Evolutionary conservation across 176 grass and related monocot species (phyloP).

Genomic region (Carex littledalei): DNA sequence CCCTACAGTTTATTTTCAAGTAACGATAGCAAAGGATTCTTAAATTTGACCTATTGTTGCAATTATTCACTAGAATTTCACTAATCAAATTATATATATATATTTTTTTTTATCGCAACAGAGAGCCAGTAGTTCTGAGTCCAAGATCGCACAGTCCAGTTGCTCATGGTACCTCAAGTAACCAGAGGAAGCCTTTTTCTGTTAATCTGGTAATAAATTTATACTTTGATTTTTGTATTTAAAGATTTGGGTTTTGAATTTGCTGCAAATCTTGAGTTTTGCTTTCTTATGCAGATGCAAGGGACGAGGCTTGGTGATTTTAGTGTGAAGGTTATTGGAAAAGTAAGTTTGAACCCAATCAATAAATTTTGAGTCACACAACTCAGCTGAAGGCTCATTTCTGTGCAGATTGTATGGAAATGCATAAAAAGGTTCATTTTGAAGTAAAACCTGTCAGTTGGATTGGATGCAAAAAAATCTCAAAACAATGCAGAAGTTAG

Average conservation of each 20-base stretch:
- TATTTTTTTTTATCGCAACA: not conserved
- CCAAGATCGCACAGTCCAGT: not conserved
- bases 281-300: not conserved
- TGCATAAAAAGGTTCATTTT: not conserved
- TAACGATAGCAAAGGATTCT: not conserved
- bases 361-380: not conserved
- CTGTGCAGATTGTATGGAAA: not conserved
- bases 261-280: not conserved
- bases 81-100: not conserved
- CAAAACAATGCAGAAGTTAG: not conserved
- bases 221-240: not conserved
- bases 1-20: conserved; percentile 20
- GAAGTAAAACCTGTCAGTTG: not conserved
- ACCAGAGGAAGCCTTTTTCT: conserved; percentile 9
- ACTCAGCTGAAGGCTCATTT: not conserved
- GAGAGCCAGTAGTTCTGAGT: not conserved
- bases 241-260: not conserved
- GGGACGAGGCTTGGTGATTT: conserved; percentile 4
- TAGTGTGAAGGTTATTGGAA: not conserved
- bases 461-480: not conserved
- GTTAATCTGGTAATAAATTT: conserved; percentile 21
- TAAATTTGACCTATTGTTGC: not conserved
- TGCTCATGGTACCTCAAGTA: not conserved
- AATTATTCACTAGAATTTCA: not conserved
- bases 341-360: not conserved